Evolutionary conservation across 2,329 filamentous ascomycete species (phyloP).

Genomic region (Fusarium goolgardi): DNA sequence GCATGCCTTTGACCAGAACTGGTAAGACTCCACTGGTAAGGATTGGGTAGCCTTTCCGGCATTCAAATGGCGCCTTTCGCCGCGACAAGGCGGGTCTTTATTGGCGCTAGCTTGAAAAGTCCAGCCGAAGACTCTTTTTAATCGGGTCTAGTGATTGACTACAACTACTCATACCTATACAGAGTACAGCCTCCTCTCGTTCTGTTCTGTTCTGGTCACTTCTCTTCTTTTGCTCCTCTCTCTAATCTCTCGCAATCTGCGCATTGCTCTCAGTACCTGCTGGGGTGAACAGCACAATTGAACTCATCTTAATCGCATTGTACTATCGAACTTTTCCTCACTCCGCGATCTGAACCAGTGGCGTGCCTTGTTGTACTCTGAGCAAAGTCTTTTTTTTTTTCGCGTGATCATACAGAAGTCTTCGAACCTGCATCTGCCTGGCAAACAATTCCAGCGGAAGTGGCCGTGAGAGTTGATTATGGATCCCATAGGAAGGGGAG

Average conservation of each 20-base stretch:
- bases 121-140: slow-evolving; percentile 41
- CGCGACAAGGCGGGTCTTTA: slow-evolving; percentile 31
- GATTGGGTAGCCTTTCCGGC: slow-evolving; percentile 17
- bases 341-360: slow-evolving; percentile 24
- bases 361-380: slow-evolving; percentile 24
- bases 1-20: slow-evolving; percentile 30
- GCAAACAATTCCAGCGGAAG: slow-evolving; percentile 7
- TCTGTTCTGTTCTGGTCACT: background rate
- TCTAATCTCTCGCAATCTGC: slow-evolving; percentile 9
- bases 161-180: slow-evolving; percentile 26
- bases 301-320: slow-evolving; percentile 26
- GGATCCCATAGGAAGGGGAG: slow-evolving; percentile 39
- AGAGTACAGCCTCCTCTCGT: slow-evolving; percentile 24
- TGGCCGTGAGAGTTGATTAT: slow-evolving; percentile 16
- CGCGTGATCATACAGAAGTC: slow-evolving; percentile 20
- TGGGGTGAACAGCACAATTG: slow-evolving; percentile 10
- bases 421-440: slow-evolving; percentile 18
- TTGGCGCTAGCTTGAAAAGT: slow-evolving; percentile 33
- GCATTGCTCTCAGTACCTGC: slow-evolving; percentile 9
- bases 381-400: slow-evolving; percentile 20
- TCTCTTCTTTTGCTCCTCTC: slow-evolving; percentile 8
- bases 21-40: slow-evolving; percentile 37
- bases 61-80: slow-evolving; percentile 22
- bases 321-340: slow-evolving; percentile 27
- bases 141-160: slow-evolving; percentile 28